Evolutionary conservation across 2,329 filamentous ascomycete species (phyloP), one percentile per base, ranked within the genome.

Genomic region (Talaromyces sp.): DNA sequence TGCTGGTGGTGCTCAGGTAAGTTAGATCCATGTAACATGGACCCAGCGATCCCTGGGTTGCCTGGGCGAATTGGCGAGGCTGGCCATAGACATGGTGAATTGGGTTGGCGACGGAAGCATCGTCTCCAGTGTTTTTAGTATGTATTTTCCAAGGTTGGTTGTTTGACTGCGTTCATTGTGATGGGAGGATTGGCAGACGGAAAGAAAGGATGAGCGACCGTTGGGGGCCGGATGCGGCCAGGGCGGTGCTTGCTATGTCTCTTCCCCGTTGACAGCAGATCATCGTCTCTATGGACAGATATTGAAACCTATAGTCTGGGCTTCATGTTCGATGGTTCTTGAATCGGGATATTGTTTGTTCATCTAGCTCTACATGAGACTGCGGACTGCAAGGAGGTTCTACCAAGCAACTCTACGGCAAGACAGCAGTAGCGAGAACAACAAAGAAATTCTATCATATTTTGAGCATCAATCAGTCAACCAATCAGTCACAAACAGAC

Each of bases 11-110:
- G 18, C 33, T 21, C 16, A 39, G 48, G 58, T 42, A 14, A n/a
- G 58, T 40, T 60, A 60, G 58, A 37, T 9, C 58, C 23, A 55
- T 60, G 58, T 60, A 60, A 60, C 58, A 31, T 52, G 39, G 57
- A n/a, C 9, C 28, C 52, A 16, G 21, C 33, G 46, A 23, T 28
- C 40, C 40, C 39, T 18, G 11, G 40, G 18, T 18, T 21, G 40
- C 12, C 9, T 11, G 12, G 14, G 42, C 42, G 42, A 46, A 25
- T 21, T 46, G 4, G 23, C 42, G 12, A 31, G 25, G 25, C 23
- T 23, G 42, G 14, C 37, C 37, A 28, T 28, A n/a, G 16, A 12
- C 16, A 9, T 18, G 42, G 21, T 28, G 23, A 48, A 50, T 52
- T 61, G 39, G 58, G 33, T 42, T 44, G 16, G 35, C 25, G 58